These are phyloP conservation scores for Lentithecium fluviatile DNA, from an alignment of 495 filamentous ascomycete genomes.

Conservation along the genomic window DNA sequence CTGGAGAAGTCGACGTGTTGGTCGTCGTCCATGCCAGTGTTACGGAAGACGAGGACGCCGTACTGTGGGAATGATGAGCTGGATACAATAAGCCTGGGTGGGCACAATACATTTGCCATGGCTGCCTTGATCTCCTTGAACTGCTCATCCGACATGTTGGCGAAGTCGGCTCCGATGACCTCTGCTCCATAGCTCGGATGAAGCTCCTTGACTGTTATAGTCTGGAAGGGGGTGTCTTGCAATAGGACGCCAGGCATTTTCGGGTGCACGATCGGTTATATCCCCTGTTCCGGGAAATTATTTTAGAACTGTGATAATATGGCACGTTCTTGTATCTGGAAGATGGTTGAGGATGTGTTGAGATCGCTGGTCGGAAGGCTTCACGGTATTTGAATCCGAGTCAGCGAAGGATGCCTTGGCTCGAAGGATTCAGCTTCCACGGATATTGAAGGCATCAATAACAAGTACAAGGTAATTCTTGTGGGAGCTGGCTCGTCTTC, in stretches of 20 bases:
- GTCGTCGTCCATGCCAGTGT: constrained; percentile 53
- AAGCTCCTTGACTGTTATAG: constrained; percentile 47
- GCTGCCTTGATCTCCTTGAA: constrained; percentile 51
- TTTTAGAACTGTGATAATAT: no score
- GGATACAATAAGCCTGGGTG: background rate
- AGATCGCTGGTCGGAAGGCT: no score
- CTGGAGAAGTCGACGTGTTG: constrained; percentile 55
- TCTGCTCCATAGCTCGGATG: constrained; percentile 59
- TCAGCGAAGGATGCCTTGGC: background rate
- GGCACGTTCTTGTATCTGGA: no score
- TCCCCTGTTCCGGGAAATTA: no score
- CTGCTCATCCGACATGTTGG: constrained; percentile 47
- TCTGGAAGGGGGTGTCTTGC: constrained; percentile 31
- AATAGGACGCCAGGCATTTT: constrained; percentile 34
- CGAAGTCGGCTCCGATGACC: constrained; percentile 53
- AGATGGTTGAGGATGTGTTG: no score
- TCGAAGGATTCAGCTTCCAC: background rate
- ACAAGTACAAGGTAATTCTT: background rate
- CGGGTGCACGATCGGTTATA: no score
- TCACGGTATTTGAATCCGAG: no score
- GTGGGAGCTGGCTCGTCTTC: no score
- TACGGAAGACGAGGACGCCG: constrained; percentile 57
- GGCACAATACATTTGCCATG: constrained; percentile 49
- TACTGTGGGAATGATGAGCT: constrained; percentile 45
- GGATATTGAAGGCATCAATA: background rate